Evolutionary conservation across 2,329 filamentous ascomycete species (phyloP).

Genomic region (Xylariaceae sp.): DNA sequence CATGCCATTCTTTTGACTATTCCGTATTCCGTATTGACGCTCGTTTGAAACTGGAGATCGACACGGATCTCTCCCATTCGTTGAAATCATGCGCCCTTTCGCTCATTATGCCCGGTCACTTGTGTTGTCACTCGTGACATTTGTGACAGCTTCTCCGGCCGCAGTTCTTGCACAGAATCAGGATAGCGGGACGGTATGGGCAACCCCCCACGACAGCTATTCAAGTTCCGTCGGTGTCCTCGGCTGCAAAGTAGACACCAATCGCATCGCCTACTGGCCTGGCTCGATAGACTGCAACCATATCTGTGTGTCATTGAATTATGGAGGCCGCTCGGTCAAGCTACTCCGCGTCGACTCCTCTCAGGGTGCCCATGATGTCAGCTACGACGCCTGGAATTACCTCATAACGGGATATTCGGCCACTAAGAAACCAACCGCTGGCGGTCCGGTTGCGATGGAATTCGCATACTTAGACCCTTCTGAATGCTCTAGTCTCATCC

Average conservation of each 20-base stretch:
- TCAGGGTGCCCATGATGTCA: slow-evolving; percentile 52
- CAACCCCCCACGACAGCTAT: slow-evolving; percentile 53
- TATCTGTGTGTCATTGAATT: slow-evolving; percentile 51
- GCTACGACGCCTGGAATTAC: slow-evolving; percentile 59
- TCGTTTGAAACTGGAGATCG: slow-evolving; percentile 8
- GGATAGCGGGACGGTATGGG: slow-evolving; percentile 39
- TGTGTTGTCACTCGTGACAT: slow-evolving; percentile 10
- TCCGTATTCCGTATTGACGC: neutral
- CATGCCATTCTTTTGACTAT: slow-evolving; percentile 13
- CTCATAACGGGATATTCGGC: slow-evolving; percentile 46
- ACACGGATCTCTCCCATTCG: slow-evolving; percentile 12
- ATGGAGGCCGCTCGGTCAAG: slow-evolving; percentile 46
- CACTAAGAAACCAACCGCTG: slow-evolving; percentile 39
- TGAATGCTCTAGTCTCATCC: slow-evolving; percentile 46
- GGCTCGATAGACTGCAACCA: slow-evolving; percentile 47
- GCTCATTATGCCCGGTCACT: slow-evolving; percentile 1
- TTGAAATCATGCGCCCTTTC: slow-evolving; percentile 13
- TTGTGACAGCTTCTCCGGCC: slow-evolving; percentile 2
- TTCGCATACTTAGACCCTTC: slow-evolving; percentile 41
- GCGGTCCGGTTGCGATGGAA: slow-evolving; percentile 45
- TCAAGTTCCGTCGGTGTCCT: slow-evolving; percentile 54
- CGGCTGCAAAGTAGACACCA: slow-evolving; percentile 56
- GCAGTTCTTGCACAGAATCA: neutral
- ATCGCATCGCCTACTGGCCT: slow-evolving; percentile 60
- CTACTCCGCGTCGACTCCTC: slow-evolving; percentile 56